Base-by-base conservation (phyloP, 2,329 filamentous ascomycete species). In the Byssothecium circinans region DNA sequence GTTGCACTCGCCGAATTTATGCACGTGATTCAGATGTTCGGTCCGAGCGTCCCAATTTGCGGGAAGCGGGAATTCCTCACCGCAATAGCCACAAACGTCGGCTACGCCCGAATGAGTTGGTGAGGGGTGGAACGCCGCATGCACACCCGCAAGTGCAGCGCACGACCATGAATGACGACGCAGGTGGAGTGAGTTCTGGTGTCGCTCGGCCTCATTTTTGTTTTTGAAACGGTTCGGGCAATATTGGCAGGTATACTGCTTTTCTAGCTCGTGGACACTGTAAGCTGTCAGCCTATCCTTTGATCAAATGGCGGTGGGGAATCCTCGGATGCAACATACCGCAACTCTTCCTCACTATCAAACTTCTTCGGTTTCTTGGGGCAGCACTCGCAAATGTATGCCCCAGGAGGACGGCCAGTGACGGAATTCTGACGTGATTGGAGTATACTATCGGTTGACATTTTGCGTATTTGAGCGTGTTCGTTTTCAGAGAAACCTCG, bases 1-100 rank as follows among this genome's bases (percentile, higher is more conserved):
- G 71, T 99, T 99, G 81, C 94, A 99, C 74, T 97, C 94, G 54
- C 91, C 85, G 69, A 96, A 99, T 69, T 99, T 99, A 77, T 99
- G 94, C 54, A 91, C 83, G 61, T 89, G 86, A 65, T 91, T 91
- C 44, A 99, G 76, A 75, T 99, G 94, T 47, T 88, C 86, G 44
- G 91, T 84, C 48, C 94, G 85, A 52, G 84, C 80, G 43, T 95
- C 88, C 91, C 91, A 96, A 66, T 97, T 88, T 43, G 89, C 83
- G 4, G 91, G 87, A 33, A 89, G 38, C 18, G 85, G 71, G 57
- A 97, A 99, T 60, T 97, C 92, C 51, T 95, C 86, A 43, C 94
- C 94, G 70, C 94, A 99, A 71, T 96, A 99, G 12, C 94, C 94
- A 68, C 94, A 99, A 0, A 86, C 84, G 66, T 99, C 94, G 47